Conservation (phyloP, 2,329 filamentous ascomycete genomes). For the Penicillium glabrum region DNA sequence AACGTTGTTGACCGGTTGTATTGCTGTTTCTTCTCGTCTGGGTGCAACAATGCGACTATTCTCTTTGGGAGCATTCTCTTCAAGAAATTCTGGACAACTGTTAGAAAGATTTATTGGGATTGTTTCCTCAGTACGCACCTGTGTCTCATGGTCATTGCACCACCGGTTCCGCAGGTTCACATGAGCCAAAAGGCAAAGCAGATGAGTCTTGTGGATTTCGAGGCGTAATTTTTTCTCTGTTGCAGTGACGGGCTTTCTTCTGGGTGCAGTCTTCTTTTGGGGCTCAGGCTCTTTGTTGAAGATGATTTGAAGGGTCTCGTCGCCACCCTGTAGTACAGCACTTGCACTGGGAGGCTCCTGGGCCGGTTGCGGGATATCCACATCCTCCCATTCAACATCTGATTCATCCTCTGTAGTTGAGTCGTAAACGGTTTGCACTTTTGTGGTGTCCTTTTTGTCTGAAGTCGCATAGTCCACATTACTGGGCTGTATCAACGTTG, state of each 20-base stretch:
- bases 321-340: constrained; percentile 10
- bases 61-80: constrained; percentile 66
- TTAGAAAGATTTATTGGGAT: constrained; percentile 9
- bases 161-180: constrained; percentile 76
- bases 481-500: background rate
- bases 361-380: constrained; percentile 45
- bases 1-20: constrained; percentile 75
- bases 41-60: constrained; percentile 66
- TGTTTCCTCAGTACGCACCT: constrained; percentile 43
- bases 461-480: background rate
- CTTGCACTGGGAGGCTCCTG: constrained; percentile 21
- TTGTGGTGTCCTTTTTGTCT: constrained; percentile 4
- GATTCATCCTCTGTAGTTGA: constrained; percentile 56
- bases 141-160: constrained; percentile 76
- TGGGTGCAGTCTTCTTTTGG: constrained; percentile 26
- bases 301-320: constrained; percentile 38
- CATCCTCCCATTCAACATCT: constrained; percentile 65
- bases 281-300: constrained; percentile 33
- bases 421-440: constrained; percentile 36
- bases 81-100: constrained; percentile 43
- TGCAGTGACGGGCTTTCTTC: constrained; percentile 55
- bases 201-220: constrained; percentile 80
- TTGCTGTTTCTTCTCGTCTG: constrained; percentile 66
- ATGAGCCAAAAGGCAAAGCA: constrained; percentile 80
- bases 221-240: constrained; percentile 63